phyloP scores from a whole-genome alignment of 768 basidiomycete genomes.

The Rhizopogon roseolus region DNA sequence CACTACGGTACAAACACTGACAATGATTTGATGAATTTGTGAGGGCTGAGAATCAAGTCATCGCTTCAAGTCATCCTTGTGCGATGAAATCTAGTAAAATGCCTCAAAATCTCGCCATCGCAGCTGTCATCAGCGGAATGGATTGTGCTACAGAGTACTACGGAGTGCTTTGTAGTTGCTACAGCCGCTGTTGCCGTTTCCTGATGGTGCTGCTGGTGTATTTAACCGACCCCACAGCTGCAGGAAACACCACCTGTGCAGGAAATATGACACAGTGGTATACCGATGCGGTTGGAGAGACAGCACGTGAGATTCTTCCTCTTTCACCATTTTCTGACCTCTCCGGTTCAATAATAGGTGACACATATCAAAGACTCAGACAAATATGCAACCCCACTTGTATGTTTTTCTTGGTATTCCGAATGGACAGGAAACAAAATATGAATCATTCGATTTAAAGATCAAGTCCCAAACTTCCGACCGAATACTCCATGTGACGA shows the following conservation, averaged over 20 bases:
- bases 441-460: not conserved
- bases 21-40: too few relatives aligned
- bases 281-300: slow-evolving; percentile 22
- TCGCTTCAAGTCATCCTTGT: too few relatives aligned
- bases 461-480: slow-evolving; percentile 17
- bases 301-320: slow-evolving; percentile 16
- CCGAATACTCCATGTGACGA: slow-evolving; percentile 19
- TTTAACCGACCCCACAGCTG: not conserved
- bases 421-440: not conserved
- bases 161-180: too few relatives aligned
- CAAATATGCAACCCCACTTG: slow-evolving; percentile 20
- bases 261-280: slow-evolving; percentile 21
- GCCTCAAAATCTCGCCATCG: not conserved
- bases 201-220: not conserved
- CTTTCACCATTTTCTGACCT: not conserved
- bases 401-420: slow-evolving; percentile 6
- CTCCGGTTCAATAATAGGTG: slow-evolving; percentile 9
- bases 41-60: too few relatives aligned
- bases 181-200: too few relatives aligned
- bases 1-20: too few relatives aligned
- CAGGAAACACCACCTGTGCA: slow-evolving; percentile 19
- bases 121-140: too few relatives aligned
- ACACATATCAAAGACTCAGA: slow-evolving; percentile 20
- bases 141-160: too few relatives aligned
- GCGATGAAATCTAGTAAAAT: too few relatives aligned